Evolutionary conservation across 768 basidiomycete species (phyloP).

Genomic region (Panellus pusillus): DNA sequence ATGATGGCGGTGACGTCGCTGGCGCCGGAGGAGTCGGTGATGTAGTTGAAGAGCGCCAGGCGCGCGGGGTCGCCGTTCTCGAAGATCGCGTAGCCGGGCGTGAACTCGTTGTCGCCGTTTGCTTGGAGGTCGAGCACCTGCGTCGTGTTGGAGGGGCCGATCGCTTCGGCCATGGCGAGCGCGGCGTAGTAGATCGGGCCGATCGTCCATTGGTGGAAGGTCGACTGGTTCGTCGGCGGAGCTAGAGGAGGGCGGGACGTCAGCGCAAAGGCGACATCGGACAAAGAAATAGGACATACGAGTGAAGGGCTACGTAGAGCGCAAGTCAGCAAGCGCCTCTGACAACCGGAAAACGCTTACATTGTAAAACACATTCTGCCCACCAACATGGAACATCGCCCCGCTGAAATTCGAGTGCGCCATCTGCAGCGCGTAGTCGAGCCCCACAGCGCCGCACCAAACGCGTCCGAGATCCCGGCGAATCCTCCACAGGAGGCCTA

Average conservation of each 20-base stretch:
- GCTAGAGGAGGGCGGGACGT: too few relatives aligned
- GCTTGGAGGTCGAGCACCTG: slow-evolving; percentile 66
- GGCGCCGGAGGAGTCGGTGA: slow-evolving; percentile 58
- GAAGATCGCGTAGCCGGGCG: slow-evolving; percentile 73
- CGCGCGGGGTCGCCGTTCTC: slow-evolving; percentile 62
- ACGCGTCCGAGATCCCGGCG: slow-evolving; percentile 41
- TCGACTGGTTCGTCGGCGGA: slow-evolving; percentile 58
- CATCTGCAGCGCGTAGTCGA: slow-evolving; percentile 41
- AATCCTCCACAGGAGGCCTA: slow-evolving; percentile 34
- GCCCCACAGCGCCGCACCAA: slow-evolving; percentile 43
- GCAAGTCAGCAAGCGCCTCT: not conserved
- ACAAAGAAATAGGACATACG: too few relatives aligned
- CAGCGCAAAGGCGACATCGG: too few relatives aligned
- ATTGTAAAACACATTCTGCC: slow-evolving; percentile 19
- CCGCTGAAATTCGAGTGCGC: slow-evolving; percentile 39
- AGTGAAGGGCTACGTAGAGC: not conserved
- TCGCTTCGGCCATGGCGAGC: slow-evolving; percentile 65
- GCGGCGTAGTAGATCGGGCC: slow-evolving; percentile 77
- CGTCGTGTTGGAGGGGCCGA: slow-evolving; percentile 60
- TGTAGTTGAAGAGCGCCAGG: slow-evolving; percentile 72
- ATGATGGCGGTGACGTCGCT: slow-evolving; percentile 56
- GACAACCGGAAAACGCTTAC: not conserved
- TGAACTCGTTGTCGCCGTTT: slow-evolving; percentile 51
- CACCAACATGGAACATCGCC: slow-evolving; percentile 23
- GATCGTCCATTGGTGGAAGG: slow-evolving; percentile 70